A percentile compares a stretch with the other conserved stretches of the same genome.
Conservation (phyloP, 805 yeast genomes). For the Priceomyces castillae region DNA sequence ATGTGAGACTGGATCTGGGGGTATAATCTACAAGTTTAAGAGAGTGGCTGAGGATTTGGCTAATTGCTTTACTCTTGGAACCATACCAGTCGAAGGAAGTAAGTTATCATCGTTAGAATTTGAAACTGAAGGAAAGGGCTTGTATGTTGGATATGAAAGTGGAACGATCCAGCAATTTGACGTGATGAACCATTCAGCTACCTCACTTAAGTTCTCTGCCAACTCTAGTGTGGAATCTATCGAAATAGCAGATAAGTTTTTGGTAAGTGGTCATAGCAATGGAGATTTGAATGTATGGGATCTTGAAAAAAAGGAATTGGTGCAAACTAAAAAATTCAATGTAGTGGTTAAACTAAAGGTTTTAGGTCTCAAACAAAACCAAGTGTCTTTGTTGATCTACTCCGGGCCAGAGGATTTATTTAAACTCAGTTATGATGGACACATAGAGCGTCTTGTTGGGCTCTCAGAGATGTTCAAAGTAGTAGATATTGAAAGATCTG, state of each 20-base stretch:
- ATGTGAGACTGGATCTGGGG: slow-evolving; percentile 70
- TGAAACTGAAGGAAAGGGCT: slow-evolving; percentile 45
- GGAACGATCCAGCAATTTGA: slow-evolving; percentile 30
- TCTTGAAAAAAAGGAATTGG: not conserved
- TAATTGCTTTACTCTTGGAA: slow-evolving; percentile 13
- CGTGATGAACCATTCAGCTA: slow-evolving; percentile 17
- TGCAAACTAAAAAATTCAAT: slow-evolving; percentile 1
- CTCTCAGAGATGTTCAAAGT: slow-evolving; percentile 22
- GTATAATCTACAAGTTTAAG: slow-evolving; percentile 33
- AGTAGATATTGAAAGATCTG: slow-evolving; percentile 10
- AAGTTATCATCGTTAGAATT: slow-evolving; percentile 30
- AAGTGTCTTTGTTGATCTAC: slow-evolving; percentile 10
- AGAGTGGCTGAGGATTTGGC: slow-evolving; percentile 22
- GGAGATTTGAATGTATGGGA: slow-evolving; percentile 18
- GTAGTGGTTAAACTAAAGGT: slow-evolving; percentile 3
- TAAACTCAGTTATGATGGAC: slow-evolving; percentile 9
- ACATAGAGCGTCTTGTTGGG: slow-evolving; percentile 19
- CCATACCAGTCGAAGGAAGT: slow-evolving; percentile 1
- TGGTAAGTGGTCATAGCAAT: slow-evolving; percentile 20
- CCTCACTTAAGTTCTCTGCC: slow-evolving; percentile 4
- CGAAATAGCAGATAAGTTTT: slow-evolving; percentile 5
- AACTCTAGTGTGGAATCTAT: slow-evolving; percentile 14
- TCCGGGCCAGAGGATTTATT: slow-evolving; percentile 28
- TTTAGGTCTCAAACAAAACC: not conserved
- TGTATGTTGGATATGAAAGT: slow-evolving; percentile 43